Conservation (phyloP, 495 filamentous ascomycete species). For the Neurospora discreta region DNA sequence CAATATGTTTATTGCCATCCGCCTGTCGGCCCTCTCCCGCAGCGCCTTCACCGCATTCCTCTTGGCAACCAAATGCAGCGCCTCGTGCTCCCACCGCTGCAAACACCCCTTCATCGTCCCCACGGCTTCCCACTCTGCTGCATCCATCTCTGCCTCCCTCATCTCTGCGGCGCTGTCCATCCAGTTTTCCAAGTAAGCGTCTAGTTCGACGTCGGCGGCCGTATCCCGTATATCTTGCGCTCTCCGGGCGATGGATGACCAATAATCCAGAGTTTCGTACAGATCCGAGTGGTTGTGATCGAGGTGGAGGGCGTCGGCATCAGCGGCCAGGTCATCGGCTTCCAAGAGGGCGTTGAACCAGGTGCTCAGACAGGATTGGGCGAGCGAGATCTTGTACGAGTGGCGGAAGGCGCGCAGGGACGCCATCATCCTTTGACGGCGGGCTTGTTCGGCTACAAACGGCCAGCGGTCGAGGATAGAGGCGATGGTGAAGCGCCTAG, state of each 20-base stretch:
- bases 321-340: constrained; percentile 2
- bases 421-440: constrained; percentile 16
- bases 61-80: constrained; percentile 12
- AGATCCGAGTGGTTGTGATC: constrained; percentile 15
- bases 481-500: constrained; percentile 2
- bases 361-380: constrained; percentile 8
- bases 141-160: constrained; percentile 13
- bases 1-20: constrained; percentile 10
- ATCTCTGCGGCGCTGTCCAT: constrained; percentile 5
- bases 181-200: constrained; percentile 15
- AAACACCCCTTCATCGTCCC: constrained; percentile 6
- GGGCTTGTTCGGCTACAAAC: constrained; percentile 6
- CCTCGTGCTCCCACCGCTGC: constrained; percentile 21
- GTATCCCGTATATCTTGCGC: constrained; percentile 6
- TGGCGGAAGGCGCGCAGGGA: constrained; percentile 16
- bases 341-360: constrained; percentile 12
- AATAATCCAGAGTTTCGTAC: constrained; percentile 14
- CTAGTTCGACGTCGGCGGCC: constrained; percentile 19
- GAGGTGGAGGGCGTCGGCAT: constrained; percentile 11
- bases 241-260: constrained; percentile 7
- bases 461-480: constrained; percentile 19
- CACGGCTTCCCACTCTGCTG: constrained; percentile 16
- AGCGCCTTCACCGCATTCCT: constrained; percentile 11
- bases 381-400: constrained; percentile 18
- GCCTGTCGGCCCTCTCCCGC: constrained; percentile 12